phyloP scores from a whole-genome alignment of 2,329 filamentous ascomycete genomes.

The Hortaea werneckii region DNA sequence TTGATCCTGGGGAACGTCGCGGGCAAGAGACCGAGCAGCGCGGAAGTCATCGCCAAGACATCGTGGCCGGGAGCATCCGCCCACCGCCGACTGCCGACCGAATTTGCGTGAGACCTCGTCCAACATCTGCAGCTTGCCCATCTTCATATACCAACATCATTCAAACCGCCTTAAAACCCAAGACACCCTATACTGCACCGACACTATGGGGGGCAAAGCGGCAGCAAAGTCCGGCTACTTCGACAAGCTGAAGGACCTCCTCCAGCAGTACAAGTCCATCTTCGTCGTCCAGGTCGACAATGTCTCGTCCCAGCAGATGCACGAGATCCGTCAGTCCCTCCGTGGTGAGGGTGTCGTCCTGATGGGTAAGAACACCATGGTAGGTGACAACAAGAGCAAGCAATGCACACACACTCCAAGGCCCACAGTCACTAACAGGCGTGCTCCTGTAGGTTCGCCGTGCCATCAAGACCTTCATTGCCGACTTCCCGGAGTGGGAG shows the following conservation, averaged over 20 bases:
- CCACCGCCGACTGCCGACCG: background rate
- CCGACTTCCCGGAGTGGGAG: constrained; percentile 93
- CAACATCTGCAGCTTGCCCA: background rate
- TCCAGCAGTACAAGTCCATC: constrained; percentile 93
- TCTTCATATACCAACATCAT: too few relatives aligned
- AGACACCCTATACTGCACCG: constrained; percentile 22
- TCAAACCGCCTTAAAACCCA: constrained; percentile 18
- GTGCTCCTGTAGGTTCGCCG: constrained; percentile 61
- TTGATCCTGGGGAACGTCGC: too few relatives aligned
- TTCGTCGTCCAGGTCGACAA: constrained; percentile 81
- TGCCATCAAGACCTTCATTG: constrained; percentile 89
- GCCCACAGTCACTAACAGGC: background rate
- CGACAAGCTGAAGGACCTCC: constrained; percentile 96
- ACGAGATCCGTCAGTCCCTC: constrained; percentile 93
- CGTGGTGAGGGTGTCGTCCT: constrained; percentile 87
- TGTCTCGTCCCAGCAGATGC: constrained; percentile 99
- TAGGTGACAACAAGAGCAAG: constrained; percentile 32
- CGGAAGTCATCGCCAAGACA: background rate
- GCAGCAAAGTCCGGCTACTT: constrained; percentile 95
- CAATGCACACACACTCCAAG: background rate
- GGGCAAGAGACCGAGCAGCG: too few relatives aligned
- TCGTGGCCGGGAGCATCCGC: background rate
- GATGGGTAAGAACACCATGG: constrained; percentile 99
- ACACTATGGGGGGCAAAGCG: constrained; percentile 53
- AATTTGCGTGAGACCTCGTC: background rate